These are phyloP conservation scores for Schoenoplectus tabernaemontani DNA, from an alignment of 202 grass and related monocot genomes.

Conservation along the genomic window DNA sequence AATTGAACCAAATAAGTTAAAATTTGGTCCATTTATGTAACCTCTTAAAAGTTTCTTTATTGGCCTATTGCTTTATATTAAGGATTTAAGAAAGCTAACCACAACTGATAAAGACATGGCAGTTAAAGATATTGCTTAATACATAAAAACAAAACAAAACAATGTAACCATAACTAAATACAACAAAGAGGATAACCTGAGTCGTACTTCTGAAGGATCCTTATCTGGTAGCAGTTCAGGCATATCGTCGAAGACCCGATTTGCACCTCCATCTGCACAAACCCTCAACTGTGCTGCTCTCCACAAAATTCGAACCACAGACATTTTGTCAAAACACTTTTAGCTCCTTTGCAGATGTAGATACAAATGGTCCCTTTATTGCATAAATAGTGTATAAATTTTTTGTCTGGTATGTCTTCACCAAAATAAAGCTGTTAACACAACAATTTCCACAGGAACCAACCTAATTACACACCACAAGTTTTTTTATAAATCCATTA, in stretches of 20 bases:
- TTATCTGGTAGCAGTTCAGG: constrained; percentile 44
- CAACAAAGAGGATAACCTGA: constrained; percentile 28
- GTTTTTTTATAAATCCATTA: too few relatives aligned
- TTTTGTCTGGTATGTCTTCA: neutral
- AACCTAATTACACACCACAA: too few relatives aligned
- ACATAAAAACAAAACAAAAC: neutral
- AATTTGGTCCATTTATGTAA: neutral
- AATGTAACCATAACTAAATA: neutral
- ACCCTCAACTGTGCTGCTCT: constrained; percentile 54
- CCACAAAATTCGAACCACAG: neutral
- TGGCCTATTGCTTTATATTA: neutral
- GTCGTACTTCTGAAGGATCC: constrained; percentile 49
- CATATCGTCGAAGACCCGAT: constrained; percentile 70
- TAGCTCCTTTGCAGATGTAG: neutral
- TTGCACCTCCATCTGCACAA: constrained; percentile 88
- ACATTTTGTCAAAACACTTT: neutral
- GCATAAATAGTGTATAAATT: neutral
- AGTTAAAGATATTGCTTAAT: neutral
- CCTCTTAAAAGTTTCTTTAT: neutral
- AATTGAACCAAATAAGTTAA: constrained; percentile 1
- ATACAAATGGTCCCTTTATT: neutral
- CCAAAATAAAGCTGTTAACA: neutral
- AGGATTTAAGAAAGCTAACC: neutral
- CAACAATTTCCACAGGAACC: neutral
- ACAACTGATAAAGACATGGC: neutral